phyloP scores from a whole-genome alignment of 768 basidiomycete genomes.

The Podaxis rugospora region DNA sequence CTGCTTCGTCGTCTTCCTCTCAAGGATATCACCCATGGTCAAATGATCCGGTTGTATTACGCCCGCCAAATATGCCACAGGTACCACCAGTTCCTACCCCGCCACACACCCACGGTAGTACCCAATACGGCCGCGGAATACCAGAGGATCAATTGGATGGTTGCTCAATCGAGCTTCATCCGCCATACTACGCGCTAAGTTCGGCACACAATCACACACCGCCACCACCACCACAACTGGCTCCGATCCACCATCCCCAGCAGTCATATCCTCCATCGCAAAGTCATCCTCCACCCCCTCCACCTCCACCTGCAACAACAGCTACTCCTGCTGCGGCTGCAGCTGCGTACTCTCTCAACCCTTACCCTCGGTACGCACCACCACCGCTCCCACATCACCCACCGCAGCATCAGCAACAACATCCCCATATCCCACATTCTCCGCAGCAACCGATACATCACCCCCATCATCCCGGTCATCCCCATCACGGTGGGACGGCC shows the following conservation, averaged over 20 bases:
- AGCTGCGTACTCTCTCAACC: neutral
- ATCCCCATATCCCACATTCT: slow-evolving; percentile 1
- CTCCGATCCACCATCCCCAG: neutral
- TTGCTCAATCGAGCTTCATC: neutral
- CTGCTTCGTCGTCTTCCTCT: slow-evolving; percentile 7
- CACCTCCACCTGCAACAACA: neutral
- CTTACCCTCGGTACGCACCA: slow-evolving; percentile 11
- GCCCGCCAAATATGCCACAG: neutral
- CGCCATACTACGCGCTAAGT: slow-evolving; percentile 1
- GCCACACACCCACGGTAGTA: neutral
- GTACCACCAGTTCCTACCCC: neutral
- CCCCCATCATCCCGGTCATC: neutral
- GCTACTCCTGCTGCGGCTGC: neutral
- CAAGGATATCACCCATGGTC: slow-evolving; percentile 1
- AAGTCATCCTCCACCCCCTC: no score
- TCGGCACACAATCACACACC: neutral
- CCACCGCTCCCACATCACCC: slow-evolving; percentile 8
- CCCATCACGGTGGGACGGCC: slow-evolving; percentile 4
- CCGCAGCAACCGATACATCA: neutral
- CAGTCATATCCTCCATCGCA: neutral
- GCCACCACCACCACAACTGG: neutral
- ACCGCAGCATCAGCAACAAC: neutral
- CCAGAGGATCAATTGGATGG: neutral
- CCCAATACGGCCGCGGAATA: neutral
- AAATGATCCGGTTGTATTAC: slow-evolving; percentile 7